Conservation (phyloP, 257 asterid species). For the Capsicum chinense region DNA sequence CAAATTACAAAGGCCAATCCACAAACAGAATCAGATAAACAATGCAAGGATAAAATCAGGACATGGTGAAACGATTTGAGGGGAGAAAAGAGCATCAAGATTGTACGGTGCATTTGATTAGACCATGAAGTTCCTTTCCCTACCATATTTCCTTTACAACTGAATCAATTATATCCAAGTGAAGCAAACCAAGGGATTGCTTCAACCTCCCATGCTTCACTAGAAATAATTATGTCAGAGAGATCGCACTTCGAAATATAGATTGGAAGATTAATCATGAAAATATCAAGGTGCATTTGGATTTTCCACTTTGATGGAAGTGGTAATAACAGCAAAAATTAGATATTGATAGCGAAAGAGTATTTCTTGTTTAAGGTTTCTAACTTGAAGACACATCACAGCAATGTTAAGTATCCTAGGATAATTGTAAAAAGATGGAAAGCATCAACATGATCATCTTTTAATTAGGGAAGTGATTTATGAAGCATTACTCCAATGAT, state of each 20-base stretch:
- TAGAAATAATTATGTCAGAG: constrained; percentile 17
- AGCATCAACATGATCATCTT: background rate
- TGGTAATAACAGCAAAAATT: constrained; percentile 10
- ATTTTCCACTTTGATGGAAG: constrained; percentile 20
- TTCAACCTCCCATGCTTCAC: constrained; percentile 23
- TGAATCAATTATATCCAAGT: constrained; percentile 7
- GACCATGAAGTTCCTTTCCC: constrained; percentile 10
- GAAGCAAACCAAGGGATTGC: background rate
- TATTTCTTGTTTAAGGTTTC: constrained; percentile 8
- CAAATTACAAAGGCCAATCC: background rate
- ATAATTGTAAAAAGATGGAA: constrained; percentile 7
- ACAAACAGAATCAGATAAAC: constrained; percentile 13
- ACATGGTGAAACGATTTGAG: background rate
- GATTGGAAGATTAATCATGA: constrained; percentile 6
- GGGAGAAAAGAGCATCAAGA: background rate
- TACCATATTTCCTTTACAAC: background rate
- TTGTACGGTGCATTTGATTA: background rate
- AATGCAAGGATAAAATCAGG: constrained; percentile 2
- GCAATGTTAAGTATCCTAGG: constrained; percentile 14
- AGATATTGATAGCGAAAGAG: background rate
- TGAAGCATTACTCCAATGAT: background rate
- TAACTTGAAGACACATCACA: background rate
- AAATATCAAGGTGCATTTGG: constrained; percentile 13
- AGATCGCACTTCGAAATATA: background rate
- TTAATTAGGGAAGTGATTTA: background rate